Evolutionary conservation across 2,329 filamentous ascomycete genomes (phyloP).

Genomic region (Colletotrichum sansevieriae): DNA sequence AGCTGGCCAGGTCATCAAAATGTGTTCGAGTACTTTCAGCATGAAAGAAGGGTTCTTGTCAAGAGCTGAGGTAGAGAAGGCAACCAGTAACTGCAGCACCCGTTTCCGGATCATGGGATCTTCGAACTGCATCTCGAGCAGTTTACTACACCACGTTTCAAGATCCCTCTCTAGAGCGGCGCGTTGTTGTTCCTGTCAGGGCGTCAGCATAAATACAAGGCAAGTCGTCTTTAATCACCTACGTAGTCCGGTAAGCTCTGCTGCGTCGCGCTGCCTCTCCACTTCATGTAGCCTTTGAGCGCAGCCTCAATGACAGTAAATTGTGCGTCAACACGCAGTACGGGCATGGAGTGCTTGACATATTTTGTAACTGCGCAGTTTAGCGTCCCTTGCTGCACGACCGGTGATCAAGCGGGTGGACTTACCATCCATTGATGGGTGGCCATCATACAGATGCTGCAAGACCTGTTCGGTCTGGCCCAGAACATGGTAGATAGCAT

Average conservation of each 20-base stretch:
- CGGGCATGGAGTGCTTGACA: slow-evolving; percentile 77
- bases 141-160: slow-evolving; percentile 78
- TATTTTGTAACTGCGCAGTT: slow-evolving; percentile 64
- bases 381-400: background rate
- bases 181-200: slow-evolving; percentile 61
- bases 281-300: slow-evolving; percentile 89
- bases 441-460: slow-evolving; percentile 79
- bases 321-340: slow-evolving; percentile 86
- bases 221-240: background rate
- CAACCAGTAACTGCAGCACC: slow-evolving; percentile 84
- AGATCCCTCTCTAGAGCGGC: slow-evolving; percentile 72
- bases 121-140: slow-evolving; percentile 80
- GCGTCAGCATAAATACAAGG: slow-evolving; percentile 12
- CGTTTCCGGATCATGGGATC: slow-evolving; percentile 88
- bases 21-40: slow-evolving; percentile 90
- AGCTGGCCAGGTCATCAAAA: slow-evolving; percentile 84
- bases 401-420: slow-evolving; percentile 25
- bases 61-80: slow-evolving; percentile 84
- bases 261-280: slow-evolving; percentile 60
- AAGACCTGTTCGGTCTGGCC: slow-evolving; percentile 80
- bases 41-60: slow-evolving; percentile 85
- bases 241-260: slow-evolving; percentile 41
- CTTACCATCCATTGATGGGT: slow-evolving; percentile 75
- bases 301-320: slow-evolving; percentile 91
- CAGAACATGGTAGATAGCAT: slow-evolving; percentile 91